phyloP scores from a whole-genome alignment of 2,329 filamentous ascomycete species.

The Dothidotthia symphoricarpi region DNA sequence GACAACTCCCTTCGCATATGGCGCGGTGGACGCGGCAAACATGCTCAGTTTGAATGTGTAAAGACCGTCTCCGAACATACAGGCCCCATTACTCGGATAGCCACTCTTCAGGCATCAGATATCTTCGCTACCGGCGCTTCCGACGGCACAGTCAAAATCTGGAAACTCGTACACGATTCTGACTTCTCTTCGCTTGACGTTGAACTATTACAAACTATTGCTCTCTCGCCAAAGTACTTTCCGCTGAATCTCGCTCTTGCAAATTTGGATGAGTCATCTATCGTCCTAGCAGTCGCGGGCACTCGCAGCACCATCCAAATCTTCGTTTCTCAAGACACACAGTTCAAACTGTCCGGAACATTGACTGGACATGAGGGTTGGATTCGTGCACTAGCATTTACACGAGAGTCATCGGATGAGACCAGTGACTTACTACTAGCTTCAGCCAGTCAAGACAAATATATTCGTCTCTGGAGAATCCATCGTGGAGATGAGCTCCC shows the following conservation, averaged over 20 bases:
- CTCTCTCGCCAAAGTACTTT: constrained; percentile 74
- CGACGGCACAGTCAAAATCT: constrained; percentile 63
- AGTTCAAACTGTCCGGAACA: constrained; percentile 72
- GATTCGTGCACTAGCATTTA: constrained; percentile 83
- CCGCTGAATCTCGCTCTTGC: constrained; percentile 73
- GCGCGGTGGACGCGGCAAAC: constrained; percentile 36
- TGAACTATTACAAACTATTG: constrained; percentile 55
- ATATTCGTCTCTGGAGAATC: constrained; percentile 89
- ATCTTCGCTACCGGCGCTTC: constrained; percentile 61
- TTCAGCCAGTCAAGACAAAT: constrained; percentile 96
- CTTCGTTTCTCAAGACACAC: constrained; percentile 58
- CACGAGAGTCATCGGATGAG: constrained; percentile 56
- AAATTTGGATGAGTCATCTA: constrained; percentile 55
- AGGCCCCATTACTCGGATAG: constrained; percentile 69
- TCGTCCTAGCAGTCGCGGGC: constrained; percentile 79
- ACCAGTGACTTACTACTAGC: constrained; percentile 74
- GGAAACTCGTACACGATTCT: constrained; percentile 57
- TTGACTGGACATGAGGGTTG: constrained; percentile 91
- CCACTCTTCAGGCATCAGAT: constrained; percentile 46
- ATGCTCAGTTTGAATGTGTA: constrained; percentile 41
- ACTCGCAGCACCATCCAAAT: constrained; percentile 82
- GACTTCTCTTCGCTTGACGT: constrained; percentile 25
- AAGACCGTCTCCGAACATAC: constrained; percentile 63
- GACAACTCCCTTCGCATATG: constrained; percentile 73
- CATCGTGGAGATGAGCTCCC: constrained; percentile 67